A percentile compares a stretch with the other conserved stretches of the same genome.
phyloP scores from a whole-genome alignment of 129 eudicot genomes.

The Artemisia annua region DNA sequence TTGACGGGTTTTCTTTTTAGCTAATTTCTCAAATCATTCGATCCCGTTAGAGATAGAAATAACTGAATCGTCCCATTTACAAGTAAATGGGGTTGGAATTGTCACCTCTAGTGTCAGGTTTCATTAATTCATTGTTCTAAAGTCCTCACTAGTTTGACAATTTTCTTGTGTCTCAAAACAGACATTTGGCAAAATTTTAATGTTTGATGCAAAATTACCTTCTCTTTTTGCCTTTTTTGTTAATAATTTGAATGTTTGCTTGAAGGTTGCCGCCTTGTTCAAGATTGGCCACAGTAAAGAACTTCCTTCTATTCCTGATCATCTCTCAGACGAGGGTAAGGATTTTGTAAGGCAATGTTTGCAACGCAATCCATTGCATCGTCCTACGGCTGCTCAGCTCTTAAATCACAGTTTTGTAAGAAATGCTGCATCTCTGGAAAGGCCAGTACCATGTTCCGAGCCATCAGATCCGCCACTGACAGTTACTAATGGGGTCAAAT shows the following conservation, averaged over 20 bases:
- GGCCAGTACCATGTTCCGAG: conserved; percentile 43
- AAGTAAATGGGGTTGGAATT: background rate
- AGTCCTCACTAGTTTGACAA: background rate
- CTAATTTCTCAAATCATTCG: background rate
- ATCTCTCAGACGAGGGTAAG: conserved; percentile 87
- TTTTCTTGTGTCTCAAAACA: background rate
- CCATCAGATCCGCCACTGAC: conserved; percentile 47
- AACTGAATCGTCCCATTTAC: background rate
- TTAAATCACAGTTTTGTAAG: conserved; percentile 85
- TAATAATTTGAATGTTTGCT: conserved; percentile 24
- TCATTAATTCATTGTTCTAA: background rate
- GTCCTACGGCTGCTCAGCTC: conserved; percentile 78
- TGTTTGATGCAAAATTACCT: background rate
- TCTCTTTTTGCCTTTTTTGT: background rate
- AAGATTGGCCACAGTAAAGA: conserved; percentile 94
- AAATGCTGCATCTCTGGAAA: conserved; percentile 60
- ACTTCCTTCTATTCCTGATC: conserved; percentile 84
- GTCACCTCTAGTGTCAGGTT: background rate
- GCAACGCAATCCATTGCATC: conserved; percentile 70
- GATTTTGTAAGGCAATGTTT: conserved; percentile 82
- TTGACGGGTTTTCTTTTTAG: background rate
- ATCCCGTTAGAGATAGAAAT: background rate
- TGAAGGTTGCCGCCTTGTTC: conserved; percentile 93
- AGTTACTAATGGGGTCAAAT: conserved; percentile 53
- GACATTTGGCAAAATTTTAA: conserved; percentile 2